Evolutionary conservation across 2,329 filamentous ascomycete genomes (phyloP).

Genomic region (Talaromyces amestolkiae): DNA sequence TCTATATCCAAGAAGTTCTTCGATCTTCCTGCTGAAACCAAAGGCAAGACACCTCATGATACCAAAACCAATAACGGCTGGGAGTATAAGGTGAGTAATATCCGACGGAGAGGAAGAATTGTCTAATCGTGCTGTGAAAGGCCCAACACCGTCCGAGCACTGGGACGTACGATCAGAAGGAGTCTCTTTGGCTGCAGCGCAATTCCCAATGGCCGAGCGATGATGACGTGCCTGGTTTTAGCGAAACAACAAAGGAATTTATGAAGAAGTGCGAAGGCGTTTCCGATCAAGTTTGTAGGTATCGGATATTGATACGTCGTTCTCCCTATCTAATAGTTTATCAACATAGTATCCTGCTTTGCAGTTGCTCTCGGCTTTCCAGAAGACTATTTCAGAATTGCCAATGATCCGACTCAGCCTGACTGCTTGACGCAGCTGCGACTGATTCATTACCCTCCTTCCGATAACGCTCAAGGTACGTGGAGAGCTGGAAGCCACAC

Average conservation of each 20-base stretch:
- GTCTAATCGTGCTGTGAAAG: neutral
- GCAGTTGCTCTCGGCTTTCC: constrained; percentile 1
- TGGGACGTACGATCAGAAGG: constrained; percentile 9
- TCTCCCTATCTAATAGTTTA: neutral
- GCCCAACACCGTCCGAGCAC: constrained; percentile 9
- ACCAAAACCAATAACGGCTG: constrained; percentile 9
- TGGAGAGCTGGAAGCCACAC: constrained; percentile 11
- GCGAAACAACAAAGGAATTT: neutral
- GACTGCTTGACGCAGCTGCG: constrained; percentile 11
- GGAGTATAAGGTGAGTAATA: constrained; percentile 1
- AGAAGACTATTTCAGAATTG: neutral
- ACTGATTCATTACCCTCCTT: constrained; percentile 7
- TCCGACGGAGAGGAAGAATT: neutral
- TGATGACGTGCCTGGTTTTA: constrained; percentile 2
- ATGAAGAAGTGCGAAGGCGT: constrained; percentile 1
- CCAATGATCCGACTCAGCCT: neutral
- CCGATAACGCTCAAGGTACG: constrained; percentile 1
- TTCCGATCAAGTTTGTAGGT: constrained; percentile 8
- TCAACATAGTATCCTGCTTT: constrained; percentile 5
- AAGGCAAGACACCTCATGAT: constrained; percentile 9
- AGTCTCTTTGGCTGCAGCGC: constrained; percentile 11
- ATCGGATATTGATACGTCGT: neutral
- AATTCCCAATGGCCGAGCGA: constrained; percentile 6
- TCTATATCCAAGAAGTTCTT: constrained; percentile 9
- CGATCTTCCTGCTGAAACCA: neutral